Evolutionary conservation across 163 green algal species (phyloP).

Genomic region (Chlorella variabilis): DNA sequence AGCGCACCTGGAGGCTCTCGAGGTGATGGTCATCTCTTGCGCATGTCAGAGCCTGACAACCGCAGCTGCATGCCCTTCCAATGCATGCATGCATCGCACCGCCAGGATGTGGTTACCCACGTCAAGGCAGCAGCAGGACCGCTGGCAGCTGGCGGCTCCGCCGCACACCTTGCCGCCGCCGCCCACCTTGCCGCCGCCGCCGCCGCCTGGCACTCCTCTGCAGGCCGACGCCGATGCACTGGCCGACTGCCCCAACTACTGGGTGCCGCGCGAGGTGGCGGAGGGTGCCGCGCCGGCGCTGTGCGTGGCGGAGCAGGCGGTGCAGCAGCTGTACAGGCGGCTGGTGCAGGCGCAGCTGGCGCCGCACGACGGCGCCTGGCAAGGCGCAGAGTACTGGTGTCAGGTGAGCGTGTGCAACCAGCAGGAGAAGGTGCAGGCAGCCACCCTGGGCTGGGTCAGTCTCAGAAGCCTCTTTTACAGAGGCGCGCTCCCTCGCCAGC

Average conservation of each 20-base stretch:
- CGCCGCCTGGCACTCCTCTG: not conserved
- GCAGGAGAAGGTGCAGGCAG: no score
- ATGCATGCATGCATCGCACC: no score
- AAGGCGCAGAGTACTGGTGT: conserved; percentile 34
- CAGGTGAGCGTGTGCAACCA: no score
- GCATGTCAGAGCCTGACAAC: no score
- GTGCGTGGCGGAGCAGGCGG: conserved; percentile 22
- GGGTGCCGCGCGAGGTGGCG: conserved; percentile 17
- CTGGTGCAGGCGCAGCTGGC: not conserved
- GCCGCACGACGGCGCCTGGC: not conserved
- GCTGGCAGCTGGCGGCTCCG: no score
- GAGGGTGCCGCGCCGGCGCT: not conserved
- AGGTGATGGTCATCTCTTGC: not conserved
- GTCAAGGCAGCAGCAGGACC: no score
- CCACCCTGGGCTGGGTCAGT: no score
- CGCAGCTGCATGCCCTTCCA: no score
- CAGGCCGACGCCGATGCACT: conserved; percentile 29
- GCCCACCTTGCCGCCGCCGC: no score
- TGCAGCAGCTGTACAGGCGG: conserved; percentile 15
- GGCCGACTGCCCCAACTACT: conserved; percentile 39
- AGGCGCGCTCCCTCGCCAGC: not conserved
- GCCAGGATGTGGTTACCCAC: no score
- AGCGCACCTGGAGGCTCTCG: not conserved
- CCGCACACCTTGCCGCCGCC: no score
- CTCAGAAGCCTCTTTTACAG: no score